A percentile compares a stretch with the other conserved stretches of the same genome.
Evolutionary conservation across 352 stramenopile species (phyloP).

Genomic region (Phytophthora aleatoria): DNA sequence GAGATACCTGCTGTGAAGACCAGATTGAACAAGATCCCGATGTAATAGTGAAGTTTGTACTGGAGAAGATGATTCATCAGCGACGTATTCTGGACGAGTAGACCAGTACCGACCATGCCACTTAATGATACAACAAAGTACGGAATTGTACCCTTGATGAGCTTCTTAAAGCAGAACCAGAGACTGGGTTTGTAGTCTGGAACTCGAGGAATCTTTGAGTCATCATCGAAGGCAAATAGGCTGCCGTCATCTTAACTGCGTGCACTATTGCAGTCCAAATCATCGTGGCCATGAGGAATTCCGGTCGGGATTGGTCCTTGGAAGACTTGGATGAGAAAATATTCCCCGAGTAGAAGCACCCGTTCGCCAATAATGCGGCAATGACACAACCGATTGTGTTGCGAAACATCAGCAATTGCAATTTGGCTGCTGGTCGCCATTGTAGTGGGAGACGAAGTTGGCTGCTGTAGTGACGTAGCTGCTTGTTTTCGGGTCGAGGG

Average conservation of each 20-base stretch:
- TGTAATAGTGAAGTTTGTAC: background rate
- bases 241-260: slow-evolving; percentile 10
- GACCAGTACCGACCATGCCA: slow-evolving; percentile 13
- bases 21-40: background rate
- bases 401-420: slow-evolving; percentile 28
- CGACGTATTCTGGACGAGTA: slow-evolving; percentile 24
- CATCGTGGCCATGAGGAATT: slow-evolving; percentile 29
- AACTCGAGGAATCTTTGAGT: slow-evolving; percentile 16
- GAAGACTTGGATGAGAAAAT: slow-evolving; percentile 31
- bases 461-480: slow-evolving; percentile 18
- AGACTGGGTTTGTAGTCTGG: slow-evolving; percentile 14
- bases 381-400: slow-evolving; percentile 20
- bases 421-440: slow-evolving; percentile 20
- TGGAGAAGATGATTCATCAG: background rate
- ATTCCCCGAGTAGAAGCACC: slow-evolving; percentile 26
- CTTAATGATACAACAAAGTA: background rate
- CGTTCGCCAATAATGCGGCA: slow-evolving; percentile 14
- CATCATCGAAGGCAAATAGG: slow-evolving; percentile 22
- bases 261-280: slow-evolving; percentile 17
- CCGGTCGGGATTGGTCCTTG: slow-evolving; percentile 9
- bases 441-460: slow-evolving; percentile 22
- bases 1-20: background rate
- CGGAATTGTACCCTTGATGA: background rate
- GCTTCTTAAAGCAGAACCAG: slow-evolving; percentile 19
- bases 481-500: slow-evolving; percentile 1